phyloP scores from a whole-genome alignment of 2,329 filamentous ascomycete genomes.

The Cladophialophora exuberans region DNA sequence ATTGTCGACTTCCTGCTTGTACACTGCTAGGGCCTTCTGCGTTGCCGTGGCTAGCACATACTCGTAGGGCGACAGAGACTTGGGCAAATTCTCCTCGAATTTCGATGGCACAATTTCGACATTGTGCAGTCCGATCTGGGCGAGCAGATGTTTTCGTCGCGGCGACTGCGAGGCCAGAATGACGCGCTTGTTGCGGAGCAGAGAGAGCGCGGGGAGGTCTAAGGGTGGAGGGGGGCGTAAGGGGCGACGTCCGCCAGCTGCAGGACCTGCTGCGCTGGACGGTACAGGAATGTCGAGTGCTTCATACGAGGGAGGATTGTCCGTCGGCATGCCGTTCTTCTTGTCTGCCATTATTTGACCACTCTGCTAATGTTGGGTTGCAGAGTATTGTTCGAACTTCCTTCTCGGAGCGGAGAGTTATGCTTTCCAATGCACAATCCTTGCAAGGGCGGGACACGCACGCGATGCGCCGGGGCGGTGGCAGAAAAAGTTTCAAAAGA shows the following conservation, averaged over 20 bases:
- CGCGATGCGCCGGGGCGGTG: conserved; percentile 12
- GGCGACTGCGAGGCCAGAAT: conserved; percentile 92
- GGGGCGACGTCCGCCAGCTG: conserved; percentile 18
- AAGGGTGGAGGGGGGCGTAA: conserved; percentile 57
- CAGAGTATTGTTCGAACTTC: not conserved
- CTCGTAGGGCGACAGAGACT: conserved; percentile 78
- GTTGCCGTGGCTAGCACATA: conserved; percentile 88
- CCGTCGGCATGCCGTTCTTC: conserved; percentile 18
- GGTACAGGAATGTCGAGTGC: conserved; percentile 22
- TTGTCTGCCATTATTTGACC: conserved; percentile 17
- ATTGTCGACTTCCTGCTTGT: conserved; percentile 61
- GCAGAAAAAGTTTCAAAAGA: conserved; percentile 24
- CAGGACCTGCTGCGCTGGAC: conserved; percentile 15
- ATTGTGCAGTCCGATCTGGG: conserved; percentile 75
- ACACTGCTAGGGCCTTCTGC: conserved; percentile 79
- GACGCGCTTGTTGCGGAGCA: conserved; percentile 76
- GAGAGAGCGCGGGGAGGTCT: conserved; percentile 75
- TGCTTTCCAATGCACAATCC: too few species aligned
- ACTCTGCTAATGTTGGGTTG: not conserved
- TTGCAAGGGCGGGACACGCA: too few species aligned
- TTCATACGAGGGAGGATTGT: conserved; percentile 33
- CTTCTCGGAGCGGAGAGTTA: not conserved
- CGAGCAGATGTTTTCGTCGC: conserved; percentile 77
- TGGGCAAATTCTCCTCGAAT: conserved; percentile 83
- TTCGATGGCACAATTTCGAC: conserved; percentile 83